Evolutionary conservation across 225 moss, liverwort and hornwort species (phyloP).

Genomic region (Sphagnum contortum): DNA sequence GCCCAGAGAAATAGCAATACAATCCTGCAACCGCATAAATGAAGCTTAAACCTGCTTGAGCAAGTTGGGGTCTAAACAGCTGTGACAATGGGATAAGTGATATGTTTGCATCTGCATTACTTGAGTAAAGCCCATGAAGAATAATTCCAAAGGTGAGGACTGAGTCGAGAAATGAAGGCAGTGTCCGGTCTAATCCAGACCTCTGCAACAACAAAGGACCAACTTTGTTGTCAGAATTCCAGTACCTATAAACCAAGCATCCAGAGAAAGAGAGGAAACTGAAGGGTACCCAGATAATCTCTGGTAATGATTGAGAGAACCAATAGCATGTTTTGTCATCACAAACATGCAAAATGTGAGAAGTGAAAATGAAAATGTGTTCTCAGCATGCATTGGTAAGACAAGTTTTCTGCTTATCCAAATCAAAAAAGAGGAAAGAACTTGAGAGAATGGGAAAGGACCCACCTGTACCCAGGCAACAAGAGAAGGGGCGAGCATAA

Average conservation of each 20-base stretch:
- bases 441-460: conserved; percentile 1
- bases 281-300: no score
- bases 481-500: conserved; percentile 69
- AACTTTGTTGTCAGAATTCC: neutral
- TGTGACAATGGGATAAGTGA: conserved; percentile 46
- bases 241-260: neutral
- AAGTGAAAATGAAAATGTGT: no score
- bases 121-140: conserved; percentile 75
- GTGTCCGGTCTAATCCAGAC: conserved; percentile 65
- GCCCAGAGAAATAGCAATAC: conserved; percentile 81
- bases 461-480: conserved; percentile 69
- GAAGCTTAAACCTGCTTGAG: conserved; percentile 71
- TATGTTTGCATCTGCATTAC: conserved; percentile 41
- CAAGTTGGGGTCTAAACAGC: conserved; percentile 34
- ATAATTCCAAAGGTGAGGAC: conserved; percentile 76
- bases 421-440: no score
- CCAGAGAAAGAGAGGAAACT: no score
- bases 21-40: conserved; percentile 72
- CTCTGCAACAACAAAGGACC: conserved; percentile 42
- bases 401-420: no score
- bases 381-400: no score
- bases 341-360: no score
- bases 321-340: no score
- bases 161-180: conserved; percentile 82
- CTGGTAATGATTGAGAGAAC: no score